Evolutionary conservation across 1,284 basidiomycete genomes (phyloP), one percentile per base, ranked within the genome.

Genomic region (Leccinum griseonigrum): DNA sequence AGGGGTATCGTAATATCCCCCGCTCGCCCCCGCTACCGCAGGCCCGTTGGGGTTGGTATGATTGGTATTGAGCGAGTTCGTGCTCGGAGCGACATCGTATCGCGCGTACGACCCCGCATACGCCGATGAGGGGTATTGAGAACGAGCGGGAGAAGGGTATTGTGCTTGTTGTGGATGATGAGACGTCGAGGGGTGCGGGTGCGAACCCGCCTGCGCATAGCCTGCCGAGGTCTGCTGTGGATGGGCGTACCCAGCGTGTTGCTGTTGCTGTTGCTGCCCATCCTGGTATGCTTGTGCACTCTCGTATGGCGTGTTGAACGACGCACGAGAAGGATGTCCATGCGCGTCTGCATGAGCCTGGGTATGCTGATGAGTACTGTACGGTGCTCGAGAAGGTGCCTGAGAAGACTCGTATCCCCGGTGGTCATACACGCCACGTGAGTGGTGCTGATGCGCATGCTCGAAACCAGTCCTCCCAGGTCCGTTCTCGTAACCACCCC

Each of bases 101-200:
- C 67, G 62, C 22, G 65, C 48, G 26, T 76, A 74, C 4, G 70
- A 64, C 36, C 69, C 61, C 1, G 66, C 56, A 52, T 70, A 76
- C 1, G 65, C 55, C 13, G 72, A 63, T 36, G 58, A 56, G 36
- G 69, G 58, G 50, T 66, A 71, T 48, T 75, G 74, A 51, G 73
- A 63, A 26, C 66, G 69, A 8, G 71, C 57, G 29, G 74, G 60
- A 61, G 71, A 65, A 3, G 67, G 61, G 32, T 69, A 73, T 36
- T 71, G 72, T 22, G 63, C 70, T 48, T 73, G 78, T 16, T 74
- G 76, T 66, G 74, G 14, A 18, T 75, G 71, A 28, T 69, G 68
- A 3, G 74, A 61, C 10, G 71, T 60, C 28, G 72, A 54, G n/a
- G 69, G 62, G 29, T 71, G 72, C n/a, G 71, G 66, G 43, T 72